Evolutionary conservation across 2,329 filamentous ascomycete genomes (phyloP).

Genomic region (Reticulascus tulasneorum): DNA sequence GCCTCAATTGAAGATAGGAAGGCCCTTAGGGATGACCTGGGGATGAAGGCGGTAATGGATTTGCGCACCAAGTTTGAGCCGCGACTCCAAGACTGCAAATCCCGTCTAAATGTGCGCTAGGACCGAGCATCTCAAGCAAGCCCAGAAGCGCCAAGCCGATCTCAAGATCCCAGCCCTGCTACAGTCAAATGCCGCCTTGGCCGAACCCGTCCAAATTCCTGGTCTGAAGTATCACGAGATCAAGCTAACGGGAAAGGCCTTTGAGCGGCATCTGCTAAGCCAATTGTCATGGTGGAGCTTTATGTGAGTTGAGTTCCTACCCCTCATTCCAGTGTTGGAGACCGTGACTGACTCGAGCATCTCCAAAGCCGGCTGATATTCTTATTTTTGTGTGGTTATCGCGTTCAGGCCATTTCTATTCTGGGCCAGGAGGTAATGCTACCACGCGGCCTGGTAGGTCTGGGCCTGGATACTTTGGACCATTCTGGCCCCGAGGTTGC

Average conservation of each 20-base stretch:
- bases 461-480: slow-evolving; percentile 67
- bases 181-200: slow-evolving; percentile 46
- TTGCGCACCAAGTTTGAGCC: slow-evolving; percentile 64
- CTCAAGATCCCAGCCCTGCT: slow-evolving; percentile 37
- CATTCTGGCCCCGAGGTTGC: slow-evolving; percentile 61
- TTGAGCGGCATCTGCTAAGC: slow-evolving; percentile 64
- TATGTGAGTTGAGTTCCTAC: slow-evolving; percentile 38
- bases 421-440: slow-evolving; percentile 68
- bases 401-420: slow-evolving; percentile 65
- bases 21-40: slow-evolving; percentile 54
- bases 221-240: slow-evolving; percentile 62
- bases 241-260: slow-evolving; percentile 69
- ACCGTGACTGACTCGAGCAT: neutral
- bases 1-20: slow-evolving; percentile 63
- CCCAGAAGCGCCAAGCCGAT: slow-evolving; percentile 53
- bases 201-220: slow-evolving; percentile 57
- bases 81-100: slow-evolving; percentile 1
- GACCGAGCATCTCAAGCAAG: slow-evolving; percentile 69
- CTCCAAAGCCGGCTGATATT: slow-evolving; percentile 52
- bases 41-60: slow-evolving; percentile 72
- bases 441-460: slow-evolving; percentile 65
- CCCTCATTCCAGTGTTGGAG: neutral
- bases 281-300: slow-evolving; percentile 65
- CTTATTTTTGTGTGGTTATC: slow-evolving; percentile 63
- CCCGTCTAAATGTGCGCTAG: slow-evolving; percentile 30